Conservation (phyloP, 495 filamentous ascomycete species). For the Xylaria scruposa region DNA sequence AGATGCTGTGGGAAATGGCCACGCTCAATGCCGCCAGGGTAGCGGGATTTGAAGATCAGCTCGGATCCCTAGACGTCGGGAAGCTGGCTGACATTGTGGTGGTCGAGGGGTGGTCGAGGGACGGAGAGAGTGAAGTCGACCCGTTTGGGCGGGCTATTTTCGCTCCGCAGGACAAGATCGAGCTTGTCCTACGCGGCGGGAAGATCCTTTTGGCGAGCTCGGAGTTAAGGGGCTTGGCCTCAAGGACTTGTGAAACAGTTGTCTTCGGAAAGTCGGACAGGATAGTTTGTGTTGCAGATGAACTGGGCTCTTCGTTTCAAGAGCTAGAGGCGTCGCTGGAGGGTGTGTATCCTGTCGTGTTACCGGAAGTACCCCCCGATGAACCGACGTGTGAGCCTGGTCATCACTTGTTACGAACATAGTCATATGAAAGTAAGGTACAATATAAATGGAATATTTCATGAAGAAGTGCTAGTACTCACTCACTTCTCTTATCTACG, state of each 20-base stretch:
- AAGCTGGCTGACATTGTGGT: constrained; percentile 27
- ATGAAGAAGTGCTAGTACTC: neutral
- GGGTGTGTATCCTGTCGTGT: constrained; percentile 29
- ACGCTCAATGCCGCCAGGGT: constrained; percentile 29
- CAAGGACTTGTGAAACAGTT: constrained; percentile 10
- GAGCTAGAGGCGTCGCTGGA: constrained; percentile 21
- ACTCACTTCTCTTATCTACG: neutral
- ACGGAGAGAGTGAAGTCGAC: neutral
- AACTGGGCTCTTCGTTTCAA: constrained; percentile 23
- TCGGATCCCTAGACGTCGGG: constrained; percentile 23
- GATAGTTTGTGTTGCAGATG: constrained; percentile 19
- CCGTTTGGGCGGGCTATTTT: constrained; percentile 25
- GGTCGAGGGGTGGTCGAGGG: neutral
- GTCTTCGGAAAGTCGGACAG: constrained; percentile 8
- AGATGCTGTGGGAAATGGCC: constrained; percentile 29
- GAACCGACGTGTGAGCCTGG: constrained; percentile 28
- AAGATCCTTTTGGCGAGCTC: constrained; percentile 22
- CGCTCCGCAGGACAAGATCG: constrained; percentile 20
- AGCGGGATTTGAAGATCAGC: constrained; percentile 23
- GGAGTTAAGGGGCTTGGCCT: constrained; percentile 1
- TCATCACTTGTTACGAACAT: neutral
- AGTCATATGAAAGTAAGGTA: neutral
- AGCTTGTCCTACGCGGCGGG: constrained; percentile 26
- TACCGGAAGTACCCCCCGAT: constrained; percentile 25
- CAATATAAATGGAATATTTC: neutral